Base-by-base conservation (phyloP, 2,329 filamentous ascomycete genomes). In the Colletotrichum sp. region DNA sequence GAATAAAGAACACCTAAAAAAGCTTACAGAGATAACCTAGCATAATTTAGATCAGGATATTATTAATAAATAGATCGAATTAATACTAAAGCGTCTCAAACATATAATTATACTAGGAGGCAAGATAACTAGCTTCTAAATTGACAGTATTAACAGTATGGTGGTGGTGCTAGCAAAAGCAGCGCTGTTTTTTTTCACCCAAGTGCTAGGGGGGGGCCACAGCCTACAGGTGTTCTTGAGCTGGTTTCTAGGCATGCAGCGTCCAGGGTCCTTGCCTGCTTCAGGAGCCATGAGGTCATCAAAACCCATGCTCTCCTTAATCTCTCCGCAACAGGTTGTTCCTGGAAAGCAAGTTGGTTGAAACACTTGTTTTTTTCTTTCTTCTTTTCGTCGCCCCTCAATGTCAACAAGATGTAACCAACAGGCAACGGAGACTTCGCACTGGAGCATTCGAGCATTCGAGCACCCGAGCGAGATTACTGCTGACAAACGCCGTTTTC, bases 311-410 rank as follows among this genome's bases (percentile, higher is more conserved):
- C 49, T 60, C 64, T 68, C 64, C 70, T 76, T 76, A 69, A 76
- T 76, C 73, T 76, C 73, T 76, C 30, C 64, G 64, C 59, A 65
- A 73, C 73, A 68, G 64, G 63, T 64, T 68, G 39, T 76, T 73
- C 70, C 73, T 59, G 59, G 64, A 18, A 63, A 49, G 30, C 69
- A 64, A 39, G 62, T 55, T 39, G 63, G 65, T 49, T 59, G 60
- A 68, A 71, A 68, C 62, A 52, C 52, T 62, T 52, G 64, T 71
- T 36, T 49, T 49, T 49, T n/a, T 44, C n/a, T 21, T 60, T 57
- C 24, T 64, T 64, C 60, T 64, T 39, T 18, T 64, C 60, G n/a
- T 30, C 18, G 60, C 12, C 26, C 16, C 36, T 52, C 63, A 34
- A 32, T 62, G 18, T 21, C 28, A 62, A 62, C 28, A 60, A 60